phyloP scores from a whole-genome alignment of 2,329 filamentous ascomycete species.

The Penicillium freii region DNA sequence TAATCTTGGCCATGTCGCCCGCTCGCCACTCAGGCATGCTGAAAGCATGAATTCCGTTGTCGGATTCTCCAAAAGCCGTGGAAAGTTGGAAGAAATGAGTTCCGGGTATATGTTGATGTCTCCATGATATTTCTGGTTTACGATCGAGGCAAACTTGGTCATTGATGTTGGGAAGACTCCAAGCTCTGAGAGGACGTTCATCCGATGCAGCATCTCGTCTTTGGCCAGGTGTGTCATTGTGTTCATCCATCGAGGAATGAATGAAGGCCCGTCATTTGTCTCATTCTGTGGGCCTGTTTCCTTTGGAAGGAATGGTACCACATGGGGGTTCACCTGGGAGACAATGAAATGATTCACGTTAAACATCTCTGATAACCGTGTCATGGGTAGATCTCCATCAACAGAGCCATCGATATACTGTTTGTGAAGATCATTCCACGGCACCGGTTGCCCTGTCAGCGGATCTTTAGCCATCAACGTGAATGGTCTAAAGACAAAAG shows the following conservation, averaged over 20 bases:
- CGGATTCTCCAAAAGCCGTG: slow-evolving; percentile 77
- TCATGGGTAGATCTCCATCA: slow-evolving; percentile 91
- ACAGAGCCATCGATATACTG: slow-evolving; percentile 94
- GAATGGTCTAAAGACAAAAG: slow-evolving; percentile 76
- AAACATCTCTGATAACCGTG: slow-evolving; percentile 86
- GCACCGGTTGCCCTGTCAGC: slow-evolving; percentile 69
- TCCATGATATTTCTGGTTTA: slow-evolving; percentile 88
- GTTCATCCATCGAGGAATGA: slow-evolving; percentile 58
- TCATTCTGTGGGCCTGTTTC: slow-evolving; percentile 56
- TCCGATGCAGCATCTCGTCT: slow-evolving; percentile 74
- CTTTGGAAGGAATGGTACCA: slow-evolving; percentile 77
- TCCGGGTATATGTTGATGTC: slow-evolving; percentile 92
- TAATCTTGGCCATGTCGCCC: slow-evolving; percentile 88
- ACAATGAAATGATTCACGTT: slow-evolving; percentile 99
- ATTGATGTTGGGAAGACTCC: slow-evolving; percentile 76
- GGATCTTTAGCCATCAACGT: slow-evolving; percentile 82
- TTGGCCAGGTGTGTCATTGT: slow-evolving; percentile 71
- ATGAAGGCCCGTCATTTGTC: slow-evolving; percentile 31
- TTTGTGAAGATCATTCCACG: slow-evolving; percentile 83
- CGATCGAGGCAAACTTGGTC: slow-evolving; percentile 74
- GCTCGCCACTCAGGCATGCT: slow-evolving; percentile 73
- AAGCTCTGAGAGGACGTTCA: slow-evolving; percentile 76
- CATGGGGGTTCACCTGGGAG: slow-evolving; percentile 93
- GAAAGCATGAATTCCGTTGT: slow-evolving; percentile 81
- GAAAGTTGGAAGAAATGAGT: slow-evolving; percentile 70